Evolutionary conservation across 192 early-diverging fungal genomes (phyloP), one percentile per base, ranked within the genome.

Genomic region (Podila epigama): DNA sequence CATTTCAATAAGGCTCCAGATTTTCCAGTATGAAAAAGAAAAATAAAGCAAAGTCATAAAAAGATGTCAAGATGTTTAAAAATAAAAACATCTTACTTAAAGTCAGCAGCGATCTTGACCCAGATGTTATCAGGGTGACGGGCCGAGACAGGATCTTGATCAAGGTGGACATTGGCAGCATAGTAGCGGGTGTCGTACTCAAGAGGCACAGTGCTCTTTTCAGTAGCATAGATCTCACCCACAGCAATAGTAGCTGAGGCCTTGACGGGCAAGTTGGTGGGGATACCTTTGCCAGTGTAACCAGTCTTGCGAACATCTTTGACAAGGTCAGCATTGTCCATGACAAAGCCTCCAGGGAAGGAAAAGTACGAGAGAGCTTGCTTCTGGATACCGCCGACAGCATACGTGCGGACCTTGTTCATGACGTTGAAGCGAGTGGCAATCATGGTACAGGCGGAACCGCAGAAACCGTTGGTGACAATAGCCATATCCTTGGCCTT

Each of bases 381-480:
- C 57, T 81, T 75, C 33, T 60, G 32, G 27, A 81, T 36, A 20
- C 79, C 79, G 8, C 79, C 79, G 27, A 70, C 62, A 29, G 70
- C 66, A 56, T 70, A 72, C 27, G 79, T 69, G 51, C 57, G 59
- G 65, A 81, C 79, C 63, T 73, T 63, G 64, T 81, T 66, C 11
- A 42, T 55, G 57, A 75, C 67, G 58, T 61, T 51, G 58, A 81
- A 63, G 7, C 68, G 79, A 27, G 60, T 75, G 12, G 70, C 70
- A 33, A 75, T 70, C 71, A 70, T 67, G 12, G 70, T 61, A 51
- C 79, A 81, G 18, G 79, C 58, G 4, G 79, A 81, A 0, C 79
- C 79, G 15, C 79, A 81, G 60, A 60, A 81, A 25, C 79, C 79
- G 48, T 81, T 81, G 39, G 79, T 75, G 36, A 81, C 57, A 48